Base-by-base conservation (phyloP, 2,329 filamentous ascomycete genomes). In the Pyrenochaeta sp. region DNA sequence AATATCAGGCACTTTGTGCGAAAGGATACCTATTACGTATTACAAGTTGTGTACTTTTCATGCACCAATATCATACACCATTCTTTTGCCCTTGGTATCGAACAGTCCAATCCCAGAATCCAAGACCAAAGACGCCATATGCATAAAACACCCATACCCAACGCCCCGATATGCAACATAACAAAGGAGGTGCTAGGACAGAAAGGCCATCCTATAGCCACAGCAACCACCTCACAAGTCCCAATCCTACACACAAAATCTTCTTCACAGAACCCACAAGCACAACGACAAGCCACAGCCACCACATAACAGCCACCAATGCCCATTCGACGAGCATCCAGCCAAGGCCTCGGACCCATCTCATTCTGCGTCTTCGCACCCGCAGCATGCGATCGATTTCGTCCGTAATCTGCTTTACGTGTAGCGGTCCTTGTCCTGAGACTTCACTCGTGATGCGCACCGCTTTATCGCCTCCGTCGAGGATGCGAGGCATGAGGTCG, bases 241-340 rank as follows among this genome's bases (percentile, higher is more conserved):
- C 79, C 49, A 87, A 80, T 0, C 86, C 71, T 2, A 88, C 88
- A 45, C 85, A 85, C 44, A 89, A 84, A 1, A 90, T 67, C 10
- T 88, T 88, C 58, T 88, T 80, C 36, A 91, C 79, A 13, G 91
- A 77, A 58, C 91, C 86, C 50, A 90, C 82, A 25, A 94, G 82
- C 75, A 93, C 91, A 25, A 97, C 93, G 34, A 96, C 82, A 58
- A 96, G 87, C 93, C 94, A 98, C 15, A 96, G 89, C 78, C 90
- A 92, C 93, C 95, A 97, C 88, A 98, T 92, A 67, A 96, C 86
- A 3, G 91, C 91, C 39, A 98, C 88, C 19, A 98, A 84, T 49
- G 88, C 81, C 92, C 93, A 97, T 81, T 98, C 94, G 15, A 97
- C 86, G 22, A 90, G 79, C 53, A 93, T 87, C 85, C 93, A 98